Percentiles rank a stretch among this genome's conserved stretches.
phyloP scores from a whole-genome alignment of 176 grass and related monocot species.

The Aechmea fasciata region DNA sequence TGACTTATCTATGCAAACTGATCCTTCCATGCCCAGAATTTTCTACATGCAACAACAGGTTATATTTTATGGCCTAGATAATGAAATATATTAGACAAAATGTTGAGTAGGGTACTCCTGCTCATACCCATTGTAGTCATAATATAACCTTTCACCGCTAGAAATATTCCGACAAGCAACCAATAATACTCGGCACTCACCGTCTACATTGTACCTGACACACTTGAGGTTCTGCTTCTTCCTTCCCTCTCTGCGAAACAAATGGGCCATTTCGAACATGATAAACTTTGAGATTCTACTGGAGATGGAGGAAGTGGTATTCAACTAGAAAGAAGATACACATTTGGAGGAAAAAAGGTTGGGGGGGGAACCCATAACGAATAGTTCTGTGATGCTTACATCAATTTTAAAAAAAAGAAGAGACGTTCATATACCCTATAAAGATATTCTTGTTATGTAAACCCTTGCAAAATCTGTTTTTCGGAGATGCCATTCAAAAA shows the following conservation, averaged over 20 bases:
- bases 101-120: conserved; percentile 79
- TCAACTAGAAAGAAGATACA: background rate
- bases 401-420: too few relatives aligned
- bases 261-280: conserved; percentile 11
- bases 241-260: conserved; percentile 62
- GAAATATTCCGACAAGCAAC: conserved; percentile 81
- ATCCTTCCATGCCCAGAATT: background rate
- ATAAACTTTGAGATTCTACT: conserved; percentile 1
- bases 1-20: background rate
- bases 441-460: too few relatives aligned
- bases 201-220: conserved; percentile 71
- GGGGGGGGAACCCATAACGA: too few relatives aligned
- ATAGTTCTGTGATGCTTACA: too few relatives aligned
- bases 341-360: background rate
- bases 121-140: conserved; percentile 91
- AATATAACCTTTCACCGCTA: conserved; percentile 80
- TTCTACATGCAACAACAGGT: background rate
- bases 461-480: too few relatives aligned
- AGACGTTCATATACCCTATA: too few relatives aligned
- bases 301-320: background rate
- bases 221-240: conserved; percentile 93
- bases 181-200: conserved; percentile 73
- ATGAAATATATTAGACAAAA: conserved; percentile 45
- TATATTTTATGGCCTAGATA: background rate
- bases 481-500: too few relatives aligned